phyloP scores from a whole-genome alignment of 495 filamentous ascomycete genomes.

The Aspergillus affinis region DNA sequence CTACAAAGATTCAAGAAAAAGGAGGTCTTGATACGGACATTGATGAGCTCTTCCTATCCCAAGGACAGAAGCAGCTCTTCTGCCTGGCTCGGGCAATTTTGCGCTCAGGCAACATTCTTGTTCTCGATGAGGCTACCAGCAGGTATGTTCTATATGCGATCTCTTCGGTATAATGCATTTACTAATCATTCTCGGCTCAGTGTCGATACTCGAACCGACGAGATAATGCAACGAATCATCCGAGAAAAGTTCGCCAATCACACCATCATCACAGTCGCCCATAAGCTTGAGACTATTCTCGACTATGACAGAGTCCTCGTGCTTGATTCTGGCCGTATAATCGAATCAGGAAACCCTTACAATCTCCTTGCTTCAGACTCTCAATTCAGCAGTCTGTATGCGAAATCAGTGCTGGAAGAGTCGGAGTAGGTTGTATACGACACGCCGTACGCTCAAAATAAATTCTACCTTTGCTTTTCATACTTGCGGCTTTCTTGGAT shows the following conservation, averaged over 20 bases:
- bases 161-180: not conserved
- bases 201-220: constrained; percentile 57
- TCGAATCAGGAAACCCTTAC: constrained; percentile 46
- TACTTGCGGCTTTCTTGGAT: not conserved
- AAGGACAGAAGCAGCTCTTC: constrained; percentile 65
- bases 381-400: constrained; percentile 35
- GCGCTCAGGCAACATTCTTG: constrained; percentile 43
- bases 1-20: constrained; percentile 46
- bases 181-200: constrained; percentile 23
- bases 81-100: constrained; percentile 63
- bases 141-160: constrained; percentile 29
- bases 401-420: constrained; percentile 27
- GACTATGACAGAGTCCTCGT: constrained; percentile 54
- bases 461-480: not conserved
- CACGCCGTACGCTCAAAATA: not conserved
- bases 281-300: constrained; percentile 59
- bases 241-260: constrained; percentile 54
- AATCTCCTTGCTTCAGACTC: constrained; percentile 32
- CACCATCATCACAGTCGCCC: constrained; percentile 63
- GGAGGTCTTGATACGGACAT: constrained; percentile 54
- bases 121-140: constrained; percentile 55
- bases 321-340: constrained; percentile 44
- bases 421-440: constrained; percentile 17
- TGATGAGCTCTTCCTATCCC: constrained; percentile 50
- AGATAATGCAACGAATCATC: constrained; percentile 58